Conservation (phyloP, 495 filamentous ascomycete species). For the Penicillium macrosclerotiorum region DNA sequence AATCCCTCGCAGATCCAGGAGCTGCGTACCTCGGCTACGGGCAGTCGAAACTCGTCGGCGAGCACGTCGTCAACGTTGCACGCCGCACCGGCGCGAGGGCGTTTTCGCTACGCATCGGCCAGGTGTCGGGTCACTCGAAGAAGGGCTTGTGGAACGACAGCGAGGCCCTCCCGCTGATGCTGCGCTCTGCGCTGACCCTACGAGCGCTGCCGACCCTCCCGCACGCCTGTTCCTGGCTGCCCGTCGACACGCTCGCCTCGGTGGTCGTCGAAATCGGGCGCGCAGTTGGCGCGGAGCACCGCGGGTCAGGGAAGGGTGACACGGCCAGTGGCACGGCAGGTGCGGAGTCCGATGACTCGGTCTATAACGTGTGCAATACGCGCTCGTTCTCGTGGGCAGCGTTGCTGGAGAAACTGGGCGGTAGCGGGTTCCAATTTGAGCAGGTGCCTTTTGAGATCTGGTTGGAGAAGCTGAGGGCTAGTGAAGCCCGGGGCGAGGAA, state of each 20-base stretch:
- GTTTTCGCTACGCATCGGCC: slow-evolving; percentile 56
- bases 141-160: slow-evolving; percentile 58
- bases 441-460: slow-evolving; percentile 45
- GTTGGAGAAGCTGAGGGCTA: slow-evolving; percentile 44
- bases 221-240: slow-evolving; percentile 51
- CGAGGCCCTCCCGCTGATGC: slow-evolving; percentile 53
- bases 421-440: slow-evolving; percentile 49
- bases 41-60: slow-evolving; percentile 55
- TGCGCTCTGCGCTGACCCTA: slow-evolving; percentile 50
- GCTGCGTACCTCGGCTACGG: slow-evolving; percentile 59
- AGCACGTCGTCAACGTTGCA: slow-evolving; percentile 46
- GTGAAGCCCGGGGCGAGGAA: slow-evolving; percentile 44
- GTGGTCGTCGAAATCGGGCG: slow-evolving; percentile 47
- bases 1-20: slow-evolving; percentile 31
- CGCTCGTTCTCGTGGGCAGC: slow-evolving; percentile 51
- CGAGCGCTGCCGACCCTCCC: slow-evolving; percentile 48
- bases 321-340: neutral
- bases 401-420: slow-evolving; percentile 45
- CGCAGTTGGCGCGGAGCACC: neutral
- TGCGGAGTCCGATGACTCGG: slow-evolving; percentile 23
- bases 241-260: slow-evolving; percentile 52
- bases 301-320: neutral
- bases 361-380: slow-evolving; percentile 56
- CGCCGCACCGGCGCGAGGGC: slow-evolving; percentile 35
- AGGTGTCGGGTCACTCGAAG: slow-evolving; percentile 54